Evolutionary conservation across 495 filamentous ascomycete genomes (phyloP), one percentile per base, ranked within the genome.

Genomic region (Penicillium ochrochloron): DNA sequence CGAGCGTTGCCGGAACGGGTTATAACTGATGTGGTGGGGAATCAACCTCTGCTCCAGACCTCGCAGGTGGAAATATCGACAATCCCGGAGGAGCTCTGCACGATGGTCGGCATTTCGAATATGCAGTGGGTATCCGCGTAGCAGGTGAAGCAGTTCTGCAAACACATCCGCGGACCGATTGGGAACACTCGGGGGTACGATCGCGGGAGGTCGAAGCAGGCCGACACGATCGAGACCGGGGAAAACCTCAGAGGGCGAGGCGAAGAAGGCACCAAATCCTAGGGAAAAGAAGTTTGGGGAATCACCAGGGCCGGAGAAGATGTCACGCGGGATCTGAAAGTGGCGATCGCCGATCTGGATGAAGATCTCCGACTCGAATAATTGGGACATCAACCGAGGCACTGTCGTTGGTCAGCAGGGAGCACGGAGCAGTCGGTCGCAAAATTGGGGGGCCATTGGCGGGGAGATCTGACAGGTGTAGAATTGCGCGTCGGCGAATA

Each of bases 401-500:
- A 98, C 87, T 92, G 41, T 71, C 61, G 51, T 75, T 58, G 11
- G 59, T 72, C 48, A 75, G 44, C 53, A 17, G 23, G 34, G 37
- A 6, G 35, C 7, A 1, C 1, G 35, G 35, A 3, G 5, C 23
- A 3, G 15, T 27, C 25, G 17, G 21, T 54, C 37, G n/a, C 42
- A n/a, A 33, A 21, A 14, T 19, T 1, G 37, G 14, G 14, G 17
- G 57, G 14, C 7, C 1, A 35, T 19, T 35, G 52, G 19, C 25
- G 35, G 9, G 11, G 57, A 64, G 14, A 34, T 64, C 86, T 71
- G 77, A 93, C 91, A 82, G 72, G 84, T 91, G 77, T 97, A 99
- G 78, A 97, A 99, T 72, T 97, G 95, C 5, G 94, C 92, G 73
- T 99, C 94, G 35, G 94, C 92, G 76, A 97, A 97, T 48, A 97